phyloP scores from a whole-genome alignment of 306 rosid genomes.

The Casuarina glauca region DNA sequence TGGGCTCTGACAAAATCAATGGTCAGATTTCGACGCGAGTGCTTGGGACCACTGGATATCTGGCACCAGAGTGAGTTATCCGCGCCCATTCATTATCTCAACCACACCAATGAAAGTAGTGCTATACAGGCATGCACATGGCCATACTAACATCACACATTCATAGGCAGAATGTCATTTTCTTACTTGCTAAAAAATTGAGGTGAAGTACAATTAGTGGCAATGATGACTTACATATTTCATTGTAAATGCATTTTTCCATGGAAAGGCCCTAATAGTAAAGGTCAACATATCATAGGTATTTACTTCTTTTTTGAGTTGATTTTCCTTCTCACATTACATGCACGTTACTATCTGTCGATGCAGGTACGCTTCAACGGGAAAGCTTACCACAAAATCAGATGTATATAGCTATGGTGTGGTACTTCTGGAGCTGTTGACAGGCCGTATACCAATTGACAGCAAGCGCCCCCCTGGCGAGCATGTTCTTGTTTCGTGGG shows the following conservation, averaged over 20 bases:
- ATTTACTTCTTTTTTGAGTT: no score
- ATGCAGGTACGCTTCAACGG: slow-evolving; percentile 82
- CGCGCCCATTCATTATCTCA: slow-evolving; percentile 25
- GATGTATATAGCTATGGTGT: slow-evolving; percentile 95
- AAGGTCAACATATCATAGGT: not conserved
- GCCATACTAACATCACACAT: slow-evolving; percentile 37
- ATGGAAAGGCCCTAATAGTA: not conserved
- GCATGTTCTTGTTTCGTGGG: slow-evolving; percentile 97
- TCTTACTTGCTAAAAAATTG: not conserved
- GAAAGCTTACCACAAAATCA: slow-evolving; percentile 89
- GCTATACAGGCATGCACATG: slow-evolving; percentile 47
- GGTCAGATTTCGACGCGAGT: slow-evolving; percentile 86
- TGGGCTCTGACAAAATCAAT: slow-evolving; percentile 80
- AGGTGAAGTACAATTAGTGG: not conserved
- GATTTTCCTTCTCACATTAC: no score
- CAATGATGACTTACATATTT: no score
- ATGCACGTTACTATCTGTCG: not conserved
- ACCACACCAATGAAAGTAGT: slow-evolving; percentile 24
- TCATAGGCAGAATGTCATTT: slow-evolving; percentile 47
- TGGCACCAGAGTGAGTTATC: slow-evolving; percentile 96
- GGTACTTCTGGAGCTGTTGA: slow-evolving; percentile 85
- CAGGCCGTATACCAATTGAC: slow-evolving; percentile 92
- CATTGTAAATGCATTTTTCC: not conserved
- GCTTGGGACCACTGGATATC: slow-evolving; percentile 91
- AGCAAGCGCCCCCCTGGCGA: slow-evolving; percentile 77